phyloP scores from a whole-genome alignment of 1,284 basidiomycete species.

The Malassezia pachydermatis region DNA sequence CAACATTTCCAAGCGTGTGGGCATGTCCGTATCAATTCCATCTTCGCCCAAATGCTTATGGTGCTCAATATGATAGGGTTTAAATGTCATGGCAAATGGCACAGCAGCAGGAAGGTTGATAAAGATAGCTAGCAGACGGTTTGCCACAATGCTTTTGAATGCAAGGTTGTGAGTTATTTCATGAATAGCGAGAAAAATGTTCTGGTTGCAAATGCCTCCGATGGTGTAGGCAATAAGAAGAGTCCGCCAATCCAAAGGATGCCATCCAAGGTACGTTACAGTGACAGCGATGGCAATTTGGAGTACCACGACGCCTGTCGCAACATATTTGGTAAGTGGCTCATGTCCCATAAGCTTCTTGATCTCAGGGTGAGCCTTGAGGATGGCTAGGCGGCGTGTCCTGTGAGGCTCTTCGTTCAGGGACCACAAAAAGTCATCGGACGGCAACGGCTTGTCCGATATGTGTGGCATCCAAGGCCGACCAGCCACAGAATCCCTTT shows the following conservation, averaged over 20 bases:
- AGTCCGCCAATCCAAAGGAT: conserved; percentile 63
- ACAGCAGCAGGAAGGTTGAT: conserved; percentile 87
- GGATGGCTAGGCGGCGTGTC: conserved; percentile 70
- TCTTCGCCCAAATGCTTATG: conserved; percentile 93
- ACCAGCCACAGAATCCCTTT: conserved; percentile 2
- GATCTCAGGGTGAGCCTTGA: conserved; percentile 89
- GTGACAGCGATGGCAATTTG: conserved; percentile 61
- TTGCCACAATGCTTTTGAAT: conserved; percentile 70
- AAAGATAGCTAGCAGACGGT: conserved; percentile 77
- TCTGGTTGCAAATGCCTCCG: conserved; percentile 92
- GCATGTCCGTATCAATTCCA: conserved; percentile 87
- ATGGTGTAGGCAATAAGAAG: conserved; percentile 70
- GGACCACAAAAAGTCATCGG: conserved; percentile 62
- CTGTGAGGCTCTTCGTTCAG: conserved; percentile 97
- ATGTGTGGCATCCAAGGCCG: conserved; percentile 42
- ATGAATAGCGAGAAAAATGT: conserved; percentile 92
- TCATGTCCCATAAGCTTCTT: conserved; percentile 91
- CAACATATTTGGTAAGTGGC: conserved; percentile 76
- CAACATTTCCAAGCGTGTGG: conserved; percentile 71
- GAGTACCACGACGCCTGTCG: conserved; percentile 64
- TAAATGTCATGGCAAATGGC: conserved; percentile 91
- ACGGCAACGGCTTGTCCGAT: conserved; percentile 28
- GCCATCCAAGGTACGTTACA: conserved; percentile 35
- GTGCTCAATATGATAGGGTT: conserved; percentile 75
- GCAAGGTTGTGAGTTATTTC: conserved; percentile 97